Evolutionary conservation across 208 protist genomes (phyloP).

Genomic region (Vickermania ingenoplastis): DNA sequence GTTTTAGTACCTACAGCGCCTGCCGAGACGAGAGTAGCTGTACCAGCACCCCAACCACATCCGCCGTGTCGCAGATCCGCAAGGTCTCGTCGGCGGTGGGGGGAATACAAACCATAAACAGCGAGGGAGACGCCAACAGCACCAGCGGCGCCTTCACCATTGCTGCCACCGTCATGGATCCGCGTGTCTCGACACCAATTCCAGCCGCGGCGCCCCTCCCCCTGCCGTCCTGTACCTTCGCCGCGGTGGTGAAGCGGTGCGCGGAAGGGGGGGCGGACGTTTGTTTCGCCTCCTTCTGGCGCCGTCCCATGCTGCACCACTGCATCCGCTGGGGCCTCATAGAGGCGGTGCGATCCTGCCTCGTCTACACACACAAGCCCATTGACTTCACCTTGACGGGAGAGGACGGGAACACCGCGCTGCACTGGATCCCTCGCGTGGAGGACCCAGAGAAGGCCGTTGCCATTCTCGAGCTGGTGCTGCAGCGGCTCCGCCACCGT

Average conservation of each 20-base stretch:
- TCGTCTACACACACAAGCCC: neutral
- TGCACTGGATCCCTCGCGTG: neutral
- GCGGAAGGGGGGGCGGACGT: neutral
- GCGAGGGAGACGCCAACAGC: too few relatives aligned
- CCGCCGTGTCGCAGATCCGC: too few relatives aligned
- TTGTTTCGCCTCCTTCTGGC: neutral
- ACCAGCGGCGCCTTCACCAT: too few relatives aligned
- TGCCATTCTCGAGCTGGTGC: neutral
- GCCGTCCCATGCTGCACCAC: neutral
- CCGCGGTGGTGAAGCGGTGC: neutral
- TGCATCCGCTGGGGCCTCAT: neutral
- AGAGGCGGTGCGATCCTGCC: neutral
- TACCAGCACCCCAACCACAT: too few relatives aligned
- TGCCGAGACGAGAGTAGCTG: too few relatives aligned
- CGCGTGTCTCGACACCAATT: neutral
- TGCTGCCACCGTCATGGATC: too few relatives aligned
- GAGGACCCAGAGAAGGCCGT: neutral
- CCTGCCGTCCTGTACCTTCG: neutral
- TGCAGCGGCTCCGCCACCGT: neutral
- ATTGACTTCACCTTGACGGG: neutral
- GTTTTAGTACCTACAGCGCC: neutral
- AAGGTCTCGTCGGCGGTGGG: too few relatives aligned
- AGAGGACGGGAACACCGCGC: neutral
- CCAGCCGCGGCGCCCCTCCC: neutral
- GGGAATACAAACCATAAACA: too few relatives aligned